phyloP scores from a whole-genome alignment of 805 yeast genomes.

The Lipomyces oligophaga region DNA sequence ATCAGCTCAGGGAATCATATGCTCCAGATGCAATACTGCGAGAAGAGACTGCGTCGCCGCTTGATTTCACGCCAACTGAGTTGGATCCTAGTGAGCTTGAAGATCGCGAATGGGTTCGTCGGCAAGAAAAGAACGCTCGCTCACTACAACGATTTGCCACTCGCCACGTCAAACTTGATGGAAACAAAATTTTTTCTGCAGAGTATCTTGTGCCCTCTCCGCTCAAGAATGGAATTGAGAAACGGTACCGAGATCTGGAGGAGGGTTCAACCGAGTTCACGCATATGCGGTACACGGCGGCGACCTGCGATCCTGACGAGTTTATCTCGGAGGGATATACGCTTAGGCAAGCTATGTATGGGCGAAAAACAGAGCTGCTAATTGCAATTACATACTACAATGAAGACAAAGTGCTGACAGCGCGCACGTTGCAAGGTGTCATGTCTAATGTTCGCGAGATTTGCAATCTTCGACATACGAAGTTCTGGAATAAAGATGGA shows the following conservation, averaged over 20 bases:
- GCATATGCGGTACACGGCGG: constrained; percentile 58
- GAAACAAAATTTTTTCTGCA: constrained; percentile 36
- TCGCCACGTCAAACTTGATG: constrained; percentile 39
- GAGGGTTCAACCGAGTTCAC: constrained; percentile 47
- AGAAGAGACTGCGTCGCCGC: not conserved
- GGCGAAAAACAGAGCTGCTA: constrained; percentile 57
- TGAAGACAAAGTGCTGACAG: constrained; percentile 59
- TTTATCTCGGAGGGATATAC: constrained; percentile 53
- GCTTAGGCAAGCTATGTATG: constrained; percentile 54
- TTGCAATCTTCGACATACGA: constrained; percentile 45
- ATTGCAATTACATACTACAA: constrained; percentile 64
- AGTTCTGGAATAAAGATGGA: constrained; percentile 49
- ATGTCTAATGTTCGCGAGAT: constrained; percentile 62
- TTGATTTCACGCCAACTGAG: constrained; percentile 1
- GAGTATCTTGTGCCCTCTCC: constrained; percentile 40
- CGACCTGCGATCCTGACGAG: constrained; percentile 66
- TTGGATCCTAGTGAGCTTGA: constrained; percentile 6
- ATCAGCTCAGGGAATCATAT: constrained; percentile 5
- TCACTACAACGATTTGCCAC: constrained; percentile 37
- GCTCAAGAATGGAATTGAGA: constrained; percentile 38
- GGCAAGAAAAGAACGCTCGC: constrained; percentile 32
- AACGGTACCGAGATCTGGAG: constrained; percentile 40
- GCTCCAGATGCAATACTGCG: not conserved
- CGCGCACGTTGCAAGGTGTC: constrained; percentile 57
- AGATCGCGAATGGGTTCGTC: constrained; percentile 33